phyloP scores from a whole-genome alignment of 192 early-diverging fungal genomes.

The Ambispora gerdemannii region DNA sequence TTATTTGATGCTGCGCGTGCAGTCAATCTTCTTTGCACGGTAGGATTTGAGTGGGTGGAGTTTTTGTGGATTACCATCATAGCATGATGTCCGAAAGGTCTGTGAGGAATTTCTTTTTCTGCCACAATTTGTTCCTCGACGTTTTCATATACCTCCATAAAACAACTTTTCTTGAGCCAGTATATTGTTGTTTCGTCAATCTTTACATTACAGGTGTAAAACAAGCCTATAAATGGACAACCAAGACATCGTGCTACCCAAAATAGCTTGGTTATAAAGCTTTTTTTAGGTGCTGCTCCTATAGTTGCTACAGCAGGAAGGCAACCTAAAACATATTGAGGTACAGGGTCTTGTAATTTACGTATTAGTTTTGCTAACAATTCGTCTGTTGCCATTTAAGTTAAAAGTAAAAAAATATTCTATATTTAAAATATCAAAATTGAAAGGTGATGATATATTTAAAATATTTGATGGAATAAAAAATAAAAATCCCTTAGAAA shows the following conservation, averaged over 20 bases:
- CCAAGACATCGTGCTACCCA: background rate
- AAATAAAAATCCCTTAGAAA: too few relatives aligned
- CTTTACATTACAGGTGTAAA: too few relatives aligned
- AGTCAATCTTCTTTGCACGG: background rate
- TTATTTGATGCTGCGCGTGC: background rate
- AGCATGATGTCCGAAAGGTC: slow-evolving; percentile 2
- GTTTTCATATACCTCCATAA: background rate
- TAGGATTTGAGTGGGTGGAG: too few relatives aligned
- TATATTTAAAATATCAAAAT: too few relatives aligned
- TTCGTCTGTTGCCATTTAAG: too few relatives aligned
- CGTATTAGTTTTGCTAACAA: too few relatives aligned
- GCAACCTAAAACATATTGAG: background rate
- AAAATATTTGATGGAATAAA: too few relatives aligned
- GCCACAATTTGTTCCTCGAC: background rate
- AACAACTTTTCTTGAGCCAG: background rate
- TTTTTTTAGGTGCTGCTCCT: background rate
- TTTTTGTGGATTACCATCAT: too few relatives aligned
- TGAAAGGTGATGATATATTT: too few relatives aligned
- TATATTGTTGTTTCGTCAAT: background rate
- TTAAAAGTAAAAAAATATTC: too few relatives aligned
- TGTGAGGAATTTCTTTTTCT: background rate
- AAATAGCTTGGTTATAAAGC: background rate
- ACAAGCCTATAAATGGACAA: slow-evolving; percentile 7
- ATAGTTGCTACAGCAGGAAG: background rate
- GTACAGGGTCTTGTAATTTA: background rate